phyloP scores from a whole-genome alignment of 139 green algal species.

The Pseudopediastrum boryanum region DNA sequence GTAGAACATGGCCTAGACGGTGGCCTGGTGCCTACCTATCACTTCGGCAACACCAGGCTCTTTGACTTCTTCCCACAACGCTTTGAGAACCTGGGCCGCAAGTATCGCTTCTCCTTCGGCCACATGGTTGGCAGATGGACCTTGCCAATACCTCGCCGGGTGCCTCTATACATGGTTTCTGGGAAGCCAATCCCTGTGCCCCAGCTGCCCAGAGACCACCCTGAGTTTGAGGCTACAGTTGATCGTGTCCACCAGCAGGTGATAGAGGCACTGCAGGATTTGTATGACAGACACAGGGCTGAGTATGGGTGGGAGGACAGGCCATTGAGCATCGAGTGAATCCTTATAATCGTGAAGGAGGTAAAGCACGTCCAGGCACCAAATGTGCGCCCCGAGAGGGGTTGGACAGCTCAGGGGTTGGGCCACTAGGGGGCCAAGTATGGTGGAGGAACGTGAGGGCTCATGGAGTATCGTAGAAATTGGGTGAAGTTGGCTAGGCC shows the following conservation, averaged over 20 bases:
- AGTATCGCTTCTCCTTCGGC: too few species aligned
- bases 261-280: too few species aligned
- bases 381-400: too few species aligned
- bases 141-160: slow-evolving; percentile 8
- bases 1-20: slow-evolving; percentile 29
- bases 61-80: background rate
- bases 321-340: slow-evolving; percentile 53
- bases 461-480: too few species aligned
- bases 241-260: too few species aligned
- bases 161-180: background rate
- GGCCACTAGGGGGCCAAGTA: too few species aligned
- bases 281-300: background rate
- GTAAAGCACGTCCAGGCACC: too few species aligned
- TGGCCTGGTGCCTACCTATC: slow-evolving; percentile 39
- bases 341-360: too few species aligned
- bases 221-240: background rate
- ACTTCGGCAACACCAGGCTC: slow-evolving; percentile 47
- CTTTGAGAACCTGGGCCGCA: slow-evolving; percentile 10
- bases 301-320: slow-evolving; percentile 39
- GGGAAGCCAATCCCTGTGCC: background rate
- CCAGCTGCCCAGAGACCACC: background rate
- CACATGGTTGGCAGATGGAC: too few species aligned
- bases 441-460: too few species aligned
- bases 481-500: too few species aligned
- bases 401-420: too few species aligned